Base-by-base conservation (phyloP, 2,329 filamentous ascomycete genomes). In the Penicillium vulpinum region DNA sequence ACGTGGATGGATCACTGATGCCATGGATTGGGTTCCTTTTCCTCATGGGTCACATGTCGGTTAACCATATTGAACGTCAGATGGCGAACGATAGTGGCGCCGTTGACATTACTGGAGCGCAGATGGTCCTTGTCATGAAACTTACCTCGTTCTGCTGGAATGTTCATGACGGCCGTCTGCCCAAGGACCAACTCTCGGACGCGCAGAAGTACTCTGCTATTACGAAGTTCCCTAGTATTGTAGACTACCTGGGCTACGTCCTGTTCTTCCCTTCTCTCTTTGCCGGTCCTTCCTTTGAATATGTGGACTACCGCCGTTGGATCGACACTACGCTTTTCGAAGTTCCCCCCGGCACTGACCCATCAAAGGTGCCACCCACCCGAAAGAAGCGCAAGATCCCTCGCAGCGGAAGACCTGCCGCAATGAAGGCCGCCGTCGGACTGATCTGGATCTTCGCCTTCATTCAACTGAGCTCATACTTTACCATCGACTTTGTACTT, bases 51-150 rank as follows among this genome's bases (percentile, higher is more conserved):
- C 93, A 99, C 77, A 90, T 97, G 88, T 93, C 92, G 44, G 74
- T 93, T 67, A 96, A 86, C 73, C 94, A 99, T 74, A 88, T 99
- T 60, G 80, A 85, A 56, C 89, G 95, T 38, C 91, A 96, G 74
- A 84, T 87, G 38, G 78, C 83, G 38, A 81, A 89, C 65, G 82
- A 85, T 3, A 59, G 85, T 90, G 0, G 81, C 84, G 38, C 78
- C 2, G 81, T 96, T 57, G 94, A 99, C 73, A 92, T 99, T 65
- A 97, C 93, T 0, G 92, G 83, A 59, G 92, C 93, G 1, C 94
- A 99, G 75, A 99, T 99, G 94, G 94, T 99, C 33, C 78, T 97
- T 66, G 88, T 97, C 61, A 99, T 99, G 91, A 99, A 99, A 76
- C 85, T 99, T 35, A 91, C 88, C 22, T 90, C 93, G 5, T 99